Percentiles rank a stretch among this genome's conserved stretches.
Evolutionary conservation across 495 filamentous ascomycete genomes (phyloP).

Genomic region (Penicillium pulvis): DNA sequence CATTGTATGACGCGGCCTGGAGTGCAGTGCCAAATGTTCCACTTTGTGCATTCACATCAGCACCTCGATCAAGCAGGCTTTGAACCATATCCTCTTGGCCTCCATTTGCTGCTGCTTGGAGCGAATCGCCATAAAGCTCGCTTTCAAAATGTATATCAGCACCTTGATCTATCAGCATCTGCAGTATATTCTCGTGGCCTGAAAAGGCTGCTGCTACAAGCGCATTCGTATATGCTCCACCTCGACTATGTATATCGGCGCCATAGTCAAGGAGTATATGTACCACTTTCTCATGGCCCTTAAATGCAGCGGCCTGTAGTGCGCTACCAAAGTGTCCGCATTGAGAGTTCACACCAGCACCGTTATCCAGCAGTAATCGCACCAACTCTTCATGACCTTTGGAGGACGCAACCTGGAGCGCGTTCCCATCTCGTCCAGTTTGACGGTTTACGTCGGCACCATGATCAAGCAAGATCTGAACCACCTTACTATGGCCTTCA

Average conservation of each 20-base stretch:
- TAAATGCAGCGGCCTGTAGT: background rate
- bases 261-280: background rate
- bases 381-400: background rate
- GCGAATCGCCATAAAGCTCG: background rate
- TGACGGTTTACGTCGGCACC: background rate
- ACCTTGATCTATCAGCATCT: background rate
- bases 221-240: background rate
- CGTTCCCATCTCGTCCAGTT: background rate
- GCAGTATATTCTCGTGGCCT: background rate
- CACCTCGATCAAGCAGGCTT: slow-evolving; percentile 1
- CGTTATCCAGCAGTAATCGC: background rate
- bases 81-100: background rate
- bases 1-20: background rate
- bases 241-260: background rate
- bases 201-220: background rate
- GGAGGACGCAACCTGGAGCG: background rate
- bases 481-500: background rate
- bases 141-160: slow-evolving; percentile 1
- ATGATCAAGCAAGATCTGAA: background rate
- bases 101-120: background rate
- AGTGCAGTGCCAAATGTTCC: background rate
- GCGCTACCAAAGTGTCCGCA: background rate
- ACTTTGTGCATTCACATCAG: background rate
- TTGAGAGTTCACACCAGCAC: slow-evolving; percentile 4
- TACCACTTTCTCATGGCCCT: background rate